These are phyloP conservation scores for Trichophyton benhamiae DNA, from an alignment of 2,329 filamentous ascomycete species.

Conservation along the genomic window DNA sequence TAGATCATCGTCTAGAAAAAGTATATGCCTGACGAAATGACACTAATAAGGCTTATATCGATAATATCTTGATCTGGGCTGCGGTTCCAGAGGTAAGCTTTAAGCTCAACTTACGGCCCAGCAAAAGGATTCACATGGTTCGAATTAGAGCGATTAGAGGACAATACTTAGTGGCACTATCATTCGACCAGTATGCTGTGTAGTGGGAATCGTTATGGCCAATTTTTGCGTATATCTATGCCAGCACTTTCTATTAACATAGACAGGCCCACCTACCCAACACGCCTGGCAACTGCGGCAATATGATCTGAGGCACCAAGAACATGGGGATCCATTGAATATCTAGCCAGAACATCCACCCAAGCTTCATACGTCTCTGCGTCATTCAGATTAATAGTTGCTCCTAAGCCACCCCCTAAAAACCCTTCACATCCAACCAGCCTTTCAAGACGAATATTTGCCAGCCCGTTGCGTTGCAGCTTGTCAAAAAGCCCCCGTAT, in stretches of 20 bases:
- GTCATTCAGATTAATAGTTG: neutral
- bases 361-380: neutral
- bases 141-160: too few species aligned
- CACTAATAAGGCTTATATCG: too few species aligned
- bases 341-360: neutral
- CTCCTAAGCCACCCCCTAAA: neutral
- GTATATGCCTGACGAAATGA: too few species aligned
- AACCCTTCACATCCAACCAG: constrained; percentile 1
- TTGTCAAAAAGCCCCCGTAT: neutral
- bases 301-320: constrained; percentile 4
- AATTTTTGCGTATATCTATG: neutral
- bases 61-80: too few species aligned
- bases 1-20: too few species aligned
- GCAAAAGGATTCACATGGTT: too few species aligned
- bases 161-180: too few species aligned
- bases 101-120: too few species aligned
- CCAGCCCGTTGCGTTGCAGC: neutral
- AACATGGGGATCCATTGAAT: neutral
- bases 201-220: neutral
- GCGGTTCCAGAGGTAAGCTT: too few species aligned
- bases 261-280: neutral
- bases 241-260: too few species aligned
- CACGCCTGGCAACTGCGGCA: neutral
- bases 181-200: neutral
- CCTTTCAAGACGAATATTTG: neutral